Evolutionary conservation across 805 yeast species (phyloP).

Genomic region (Myxozyma nipponensis): DNA sequence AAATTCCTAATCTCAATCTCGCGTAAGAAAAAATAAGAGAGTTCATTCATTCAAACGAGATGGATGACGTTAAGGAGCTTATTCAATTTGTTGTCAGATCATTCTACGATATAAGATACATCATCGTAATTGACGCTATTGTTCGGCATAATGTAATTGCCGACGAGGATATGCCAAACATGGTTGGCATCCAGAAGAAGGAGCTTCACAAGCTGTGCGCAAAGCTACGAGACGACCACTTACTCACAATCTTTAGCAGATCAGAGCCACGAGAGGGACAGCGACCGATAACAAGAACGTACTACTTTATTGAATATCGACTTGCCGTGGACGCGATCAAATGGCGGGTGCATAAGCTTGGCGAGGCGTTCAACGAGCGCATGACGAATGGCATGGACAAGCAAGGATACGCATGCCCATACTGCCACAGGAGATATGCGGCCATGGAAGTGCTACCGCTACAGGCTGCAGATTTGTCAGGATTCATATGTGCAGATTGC

Average conservation of each 20-base stretch:
- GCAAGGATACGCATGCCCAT: constrained; percentile 88
- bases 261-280: constrained; percentile 49
- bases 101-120: constrained; percentile 79
- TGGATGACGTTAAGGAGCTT: constrained; percentile 38
- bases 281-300: constrained; percentile 69
- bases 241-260: constrained; percentile 48
- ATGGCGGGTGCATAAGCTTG: constrained; percentile 92
- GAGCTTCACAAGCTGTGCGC: constrained; percentile 81
- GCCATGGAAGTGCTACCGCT: constrained; percentile 84
- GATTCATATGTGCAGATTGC: constrained; percentile 82
- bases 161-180: constrained; percentile 82
- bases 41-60: too few relatives aligned
- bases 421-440: constrained; percentile 74
- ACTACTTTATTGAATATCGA: constrained; percentile 81
- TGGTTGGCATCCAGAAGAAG: constrained; percentile 79
- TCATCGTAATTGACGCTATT: constrained; percentile 81
- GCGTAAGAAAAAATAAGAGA: too few relatives aligned
- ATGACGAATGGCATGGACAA: constrained; percentile 82
- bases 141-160: constrained; percentile 82
- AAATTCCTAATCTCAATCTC: too few relatives aligned
- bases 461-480: constrained; percentile 71
- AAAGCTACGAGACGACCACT: constrained; percentile 75
- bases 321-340: constrained; percentile 94
- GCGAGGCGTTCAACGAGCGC: constrained; percentile 71
- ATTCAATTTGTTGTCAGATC: constrained; percentile 79